Evolutionary conservation across 192 early-diverging fungal genomes (phyloP).

Genomic region (Thamnidium elegans): DNA sequence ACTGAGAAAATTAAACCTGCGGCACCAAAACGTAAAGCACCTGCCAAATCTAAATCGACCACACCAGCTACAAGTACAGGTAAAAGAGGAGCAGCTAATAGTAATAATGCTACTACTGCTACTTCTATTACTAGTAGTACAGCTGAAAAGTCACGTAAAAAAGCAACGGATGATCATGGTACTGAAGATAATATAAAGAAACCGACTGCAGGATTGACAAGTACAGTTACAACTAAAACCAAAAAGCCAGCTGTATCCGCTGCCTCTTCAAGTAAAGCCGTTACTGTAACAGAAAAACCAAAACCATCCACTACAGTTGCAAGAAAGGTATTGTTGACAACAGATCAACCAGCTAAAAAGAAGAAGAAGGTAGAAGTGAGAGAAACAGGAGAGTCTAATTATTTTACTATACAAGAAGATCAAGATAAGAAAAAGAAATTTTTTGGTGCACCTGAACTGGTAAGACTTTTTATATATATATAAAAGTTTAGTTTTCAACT

Average conservation of each 20-base stretch:
- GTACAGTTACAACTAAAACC: neutral
- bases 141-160: neutral
- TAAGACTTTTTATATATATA: neutral
- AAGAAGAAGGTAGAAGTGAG: neutral
- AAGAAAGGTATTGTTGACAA: neutral
- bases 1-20: neutral
- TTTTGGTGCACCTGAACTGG: neutral
- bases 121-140: neutral
- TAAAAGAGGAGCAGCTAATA: too few relatives aligned
- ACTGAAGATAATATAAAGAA: conserved; percentile 3
- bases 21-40: neutral
- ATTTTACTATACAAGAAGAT: neutral
- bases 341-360: neutral
- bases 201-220: neutral
- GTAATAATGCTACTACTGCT: neutral
- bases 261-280: neutral
- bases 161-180: neutral
- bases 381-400: neutral
- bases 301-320: neutral
- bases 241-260: too few relatives aligned
- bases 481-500: neutral
- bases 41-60: neutral
- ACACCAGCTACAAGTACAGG: too few relatives aligned
- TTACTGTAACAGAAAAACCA: neutral
- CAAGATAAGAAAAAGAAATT: neutral